Evolutionary conservation across 805 yeast species (phyloP).

Genomic region (Candida andamanensis): DNA sequence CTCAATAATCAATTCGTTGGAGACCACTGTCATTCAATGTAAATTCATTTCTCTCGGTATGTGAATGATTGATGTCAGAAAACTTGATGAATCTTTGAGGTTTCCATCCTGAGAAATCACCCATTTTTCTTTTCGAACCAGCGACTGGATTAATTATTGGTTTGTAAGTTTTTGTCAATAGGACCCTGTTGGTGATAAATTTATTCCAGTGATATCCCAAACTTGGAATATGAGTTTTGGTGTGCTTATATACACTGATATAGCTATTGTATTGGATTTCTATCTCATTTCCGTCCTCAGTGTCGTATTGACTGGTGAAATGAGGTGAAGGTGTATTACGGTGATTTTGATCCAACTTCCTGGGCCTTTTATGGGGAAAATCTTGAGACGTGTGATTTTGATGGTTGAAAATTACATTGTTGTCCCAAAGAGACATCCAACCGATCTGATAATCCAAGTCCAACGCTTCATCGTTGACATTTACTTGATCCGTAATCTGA

Average conservation of each 20-base stretch:
- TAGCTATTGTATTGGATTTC: neutral
- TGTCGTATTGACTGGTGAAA: no score
- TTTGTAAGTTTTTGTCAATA: conserved; percentile 24
- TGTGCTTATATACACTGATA: conserved; percentile 8
- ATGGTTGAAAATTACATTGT: conserved; percentile 22
- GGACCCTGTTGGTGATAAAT: conserved; percentile 19
- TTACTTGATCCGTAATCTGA: conserved; percentile 69
- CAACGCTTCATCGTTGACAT: conserved; percentile 13
- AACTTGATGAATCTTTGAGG: conserved; percentile 22
- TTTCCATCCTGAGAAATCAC: conserved; percentile 18
- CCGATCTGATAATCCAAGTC: conserved; percentile 63
- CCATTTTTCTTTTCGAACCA: neutral
- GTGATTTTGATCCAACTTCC: no score
- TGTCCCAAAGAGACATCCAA: conserved; percentile 73
- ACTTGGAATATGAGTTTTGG: conserved; percentile 24
- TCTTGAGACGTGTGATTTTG: conserved; percentile 9
- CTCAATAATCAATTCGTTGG: no score
- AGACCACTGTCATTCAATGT: no score
- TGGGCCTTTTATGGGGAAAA: no score
- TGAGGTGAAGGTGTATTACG: no score
- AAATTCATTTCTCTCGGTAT: no score
- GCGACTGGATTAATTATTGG: conserved; percentile 16
- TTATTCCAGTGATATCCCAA: conserved; percentile 32
- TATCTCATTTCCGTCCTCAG: no score
- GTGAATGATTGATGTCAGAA: no score